These are phyloP conservation scores for Biscogniauxia sp. DNA, from an alignment of 2,329 filamentous ascomycete genomes.

Conservation along the genomic window DNA sequence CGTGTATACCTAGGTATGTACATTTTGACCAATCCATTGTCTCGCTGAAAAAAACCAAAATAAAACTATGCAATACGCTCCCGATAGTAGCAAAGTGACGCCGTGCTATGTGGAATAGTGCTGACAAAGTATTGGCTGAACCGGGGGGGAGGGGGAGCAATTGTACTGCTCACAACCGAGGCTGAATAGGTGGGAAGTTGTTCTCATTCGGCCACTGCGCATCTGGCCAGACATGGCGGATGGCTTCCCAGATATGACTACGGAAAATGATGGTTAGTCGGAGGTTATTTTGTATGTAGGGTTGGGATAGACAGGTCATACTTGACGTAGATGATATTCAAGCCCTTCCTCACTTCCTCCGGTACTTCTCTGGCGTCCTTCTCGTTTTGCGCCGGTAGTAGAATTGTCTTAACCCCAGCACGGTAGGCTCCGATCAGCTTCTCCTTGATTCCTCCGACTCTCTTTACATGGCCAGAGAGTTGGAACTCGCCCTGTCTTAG, in stretches of 20 bases:
- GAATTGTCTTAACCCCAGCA: slow-evolving; percentile 90
- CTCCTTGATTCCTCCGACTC: slow-evolving; percentile 97
- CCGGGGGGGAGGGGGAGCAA: no score
- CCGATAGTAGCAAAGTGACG: slow-evolving; percentile 5
- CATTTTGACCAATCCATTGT: background rate
- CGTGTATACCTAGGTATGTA: background rate
- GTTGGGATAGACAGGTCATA: slow-evolving; percentile 44
- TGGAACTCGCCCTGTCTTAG: slow-evolving; percentile 62
- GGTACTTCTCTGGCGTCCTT: slow-evolving; percentile 93
- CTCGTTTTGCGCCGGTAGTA: slow-evolving; percentile 82
- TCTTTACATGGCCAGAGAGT: slow-evolving; percentile 84
- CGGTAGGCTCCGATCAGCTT: slow-evolving; percentile 93
- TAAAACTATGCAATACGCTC: background rate
- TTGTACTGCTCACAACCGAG: slow-evolving; percentile 59
- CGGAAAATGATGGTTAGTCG: slow-evolving; percentile 17
- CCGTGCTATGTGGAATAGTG: slow-evolving; percentile 17
- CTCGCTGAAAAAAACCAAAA: background rate
- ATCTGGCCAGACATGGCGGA: slow-evolving; percentile 89
- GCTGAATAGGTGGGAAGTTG: slow-evolving; percentile 67
- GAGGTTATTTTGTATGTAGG: slow-evolving; percentile 1
- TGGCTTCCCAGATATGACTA: slow-evolving; percentile 91
- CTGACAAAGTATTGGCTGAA: slow-evolving; percentile 4
- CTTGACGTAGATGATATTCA: slow-evolving; percentile 88
- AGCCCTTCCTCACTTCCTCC: slow-evolving; percentile 78
- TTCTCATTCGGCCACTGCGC: slow-evolving; percentile 76